phyloP scores from a whole-genome alignment of 2,329 filamentous ascomycete species.

The Westerdykella sp. region DNA sequence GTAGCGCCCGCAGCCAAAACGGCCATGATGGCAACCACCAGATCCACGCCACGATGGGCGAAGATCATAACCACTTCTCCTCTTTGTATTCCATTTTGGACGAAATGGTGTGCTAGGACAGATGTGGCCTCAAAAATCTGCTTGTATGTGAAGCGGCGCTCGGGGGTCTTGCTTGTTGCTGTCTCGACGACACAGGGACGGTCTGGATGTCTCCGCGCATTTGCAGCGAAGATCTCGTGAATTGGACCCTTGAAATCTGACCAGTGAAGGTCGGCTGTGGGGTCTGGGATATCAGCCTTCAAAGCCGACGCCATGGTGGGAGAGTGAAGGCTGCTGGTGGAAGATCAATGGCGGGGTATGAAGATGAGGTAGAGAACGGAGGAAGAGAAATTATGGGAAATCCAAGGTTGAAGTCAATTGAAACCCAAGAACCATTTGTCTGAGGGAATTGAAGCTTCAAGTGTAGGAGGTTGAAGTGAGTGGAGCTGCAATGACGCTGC shows the following conservation, averaged over 20 bases:
- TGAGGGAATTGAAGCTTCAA: no score
- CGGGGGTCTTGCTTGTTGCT: conserved; percentile 45
- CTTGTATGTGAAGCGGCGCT: conserved; percentile 70
- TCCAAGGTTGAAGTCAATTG: not conserved
- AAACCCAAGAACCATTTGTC: no score
- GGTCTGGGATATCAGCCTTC: conserved; percentile 50
- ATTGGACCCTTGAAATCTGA: conserved; percentile 60
- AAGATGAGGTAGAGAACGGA: not conserved
- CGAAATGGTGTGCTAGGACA: conserved; percentile 70
- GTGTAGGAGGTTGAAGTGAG: no score
- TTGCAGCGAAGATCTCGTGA: conserved; percentile 61
- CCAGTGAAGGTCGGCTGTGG: conserved; percentile 63
- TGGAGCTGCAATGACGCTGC: conserved; percentile 13
- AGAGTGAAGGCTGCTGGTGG: conserved; percentile 3
- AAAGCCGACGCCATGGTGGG: not conserved
- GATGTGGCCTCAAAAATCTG: conserved; percentile 86
- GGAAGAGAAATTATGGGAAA: conserved; percentile 1
- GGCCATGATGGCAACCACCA: conserved; percentile 77
- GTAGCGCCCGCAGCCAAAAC: conserved; percentile 53
- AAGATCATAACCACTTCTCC: conserved; percentile 94
- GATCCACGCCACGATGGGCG: conserved; percentile 73
- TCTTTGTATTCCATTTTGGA: conserved; percentile 62
- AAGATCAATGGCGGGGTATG: not conserved
- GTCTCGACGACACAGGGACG: conserved; percentile 64
- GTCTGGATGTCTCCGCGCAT: conserved; percentile 64